Evolutionary conservation across 192 early-diverging fungal species (phyloP), one percentile per base, ranked within the genome.

Genomic region (Linderina pennispora): DNA sequence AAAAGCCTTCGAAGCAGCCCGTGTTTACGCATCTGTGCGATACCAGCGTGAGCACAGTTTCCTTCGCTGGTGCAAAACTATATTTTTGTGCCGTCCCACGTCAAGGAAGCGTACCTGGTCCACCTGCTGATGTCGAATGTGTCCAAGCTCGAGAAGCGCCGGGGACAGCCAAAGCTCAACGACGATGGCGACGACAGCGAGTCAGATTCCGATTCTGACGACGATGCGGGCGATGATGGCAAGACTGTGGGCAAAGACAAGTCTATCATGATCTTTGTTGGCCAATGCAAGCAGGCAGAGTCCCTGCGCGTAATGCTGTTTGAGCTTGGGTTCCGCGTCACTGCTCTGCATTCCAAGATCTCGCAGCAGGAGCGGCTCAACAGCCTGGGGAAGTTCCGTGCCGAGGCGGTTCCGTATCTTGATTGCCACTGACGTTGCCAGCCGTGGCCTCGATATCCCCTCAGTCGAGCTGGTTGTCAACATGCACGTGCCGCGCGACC

Each of bases 371-470:
- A 98, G 53, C 80, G 97, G 25, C 55, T 96, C 11, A 83, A 83
- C 40, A 95, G 92, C 19, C 53, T 99, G 26, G 92, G 86, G 16
- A 89, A 91, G 70, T 99, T 99, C 77, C 85, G 89, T 28, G 79
- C 86, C 22, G 83, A 85, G 38, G 85, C 91, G 9, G 85, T 94
- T n/a, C 14, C 80, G 82, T 26, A 86, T 99, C 23, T 68, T 99
- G 22, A 80, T 99, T 17, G 88, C 93, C 17, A 99, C 97, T 0
- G 97, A 99, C 65, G 97, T 99, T 18, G 97, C 90, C 39, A 87
- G 85, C 72, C 88, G 94, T 78, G 97, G 97, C 57, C 74, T 99
- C 23, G 97, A 99, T 76, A 99, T 99, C 43, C 93, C 92, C 8
- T 79, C 85, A 0, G 97, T 99, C 3, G 76, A 91, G 36, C 54